Evolutionary conservation across 1,284 basidiomycete genomes (phyloP), one percentile per base, ranked within the genome.

Genomic region (Sanghuangporus sanghuang): DNA sequence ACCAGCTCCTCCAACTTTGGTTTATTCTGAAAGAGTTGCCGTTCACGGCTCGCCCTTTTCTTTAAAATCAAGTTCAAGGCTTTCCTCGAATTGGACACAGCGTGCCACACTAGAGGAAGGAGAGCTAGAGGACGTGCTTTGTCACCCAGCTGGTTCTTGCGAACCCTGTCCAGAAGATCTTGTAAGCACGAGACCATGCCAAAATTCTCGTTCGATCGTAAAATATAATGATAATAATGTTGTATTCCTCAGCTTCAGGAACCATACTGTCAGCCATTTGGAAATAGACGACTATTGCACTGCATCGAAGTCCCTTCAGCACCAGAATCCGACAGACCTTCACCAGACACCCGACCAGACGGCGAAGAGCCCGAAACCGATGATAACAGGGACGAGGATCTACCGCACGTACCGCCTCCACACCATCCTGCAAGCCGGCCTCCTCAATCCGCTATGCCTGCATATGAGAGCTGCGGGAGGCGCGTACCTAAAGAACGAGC

Each of bases 241-340:
- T 58, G 42, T 27, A 3, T 27, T 27, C 64, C 64, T 18, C 53
- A 11, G 93, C 79, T 92, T 27, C 77, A 86, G 68, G 85, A 95
- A 77, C 93, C 93, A 1, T 96, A 91, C 75, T 96, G 93, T 75
- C 85, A 92, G 71, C 93, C 94, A 6, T 96, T 94, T 71, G 93
- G 94, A 50, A 95, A 95, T 74, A 85, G 94, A 40, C 85, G 90
- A 18, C 81, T 94, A 40, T 81, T 95, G 76, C 93, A 94, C 72
- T 96, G 94, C 67, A 73, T 83, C 18, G 21, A 49, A 38, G 21
- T 49, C 4, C 36, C 63, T 68, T 71, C 46, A 75, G 76, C 57
- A 69, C 74, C 35, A 39, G 64, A 39, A 27, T 23, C 58, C 65
- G 58, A 64, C 46, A 38, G 64, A n/a, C 52, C 63, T 55, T 36